Percentiles rank a stretch among this genome's conserved stretches.
phyloP scores from a whole-genome alignment of 1,139 yeast genomes.

The Magnusiomyces tetraspermus region DNA sequence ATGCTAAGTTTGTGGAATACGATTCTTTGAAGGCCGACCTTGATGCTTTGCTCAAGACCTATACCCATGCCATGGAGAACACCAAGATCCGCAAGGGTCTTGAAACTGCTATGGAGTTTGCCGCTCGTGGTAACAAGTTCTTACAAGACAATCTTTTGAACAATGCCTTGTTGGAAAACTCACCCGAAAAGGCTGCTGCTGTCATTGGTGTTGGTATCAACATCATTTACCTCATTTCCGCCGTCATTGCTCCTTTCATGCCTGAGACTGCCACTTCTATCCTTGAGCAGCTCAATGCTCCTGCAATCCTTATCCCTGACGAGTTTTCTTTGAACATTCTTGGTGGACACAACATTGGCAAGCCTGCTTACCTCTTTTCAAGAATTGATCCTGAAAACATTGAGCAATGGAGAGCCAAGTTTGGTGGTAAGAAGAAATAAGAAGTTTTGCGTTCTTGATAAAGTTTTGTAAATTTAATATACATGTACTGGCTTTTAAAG shows the following conservation, averaged over 20 bases:
- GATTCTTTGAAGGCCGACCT: constrained; percentile 47
- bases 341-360: constrained; percentile 81
- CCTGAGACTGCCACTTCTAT: constrained; percentile 73
- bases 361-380: constrained; percentile 82
- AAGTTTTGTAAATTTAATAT: too few relatives aligned
- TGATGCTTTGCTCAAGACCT: constrained; percentile 49
- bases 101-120: constrained; percentile 81
- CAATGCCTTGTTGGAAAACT: constrained; percentile 66
- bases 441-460: too few relatives aligned
- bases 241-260: constrained; percentile 78
- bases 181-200: constrained; percentile 79
- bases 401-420: constrained; percentile 76
- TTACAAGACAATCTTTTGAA: constrained; percentile 93
- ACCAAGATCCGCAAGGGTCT: constrained; percentile 72
- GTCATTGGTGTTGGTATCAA: constrained; percentile 89
- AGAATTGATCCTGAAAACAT: constrained; percentile 87
- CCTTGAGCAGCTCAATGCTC: constrained; percentile 71
- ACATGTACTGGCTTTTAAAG: too few relatives aligned
- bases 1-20: constrained; percentile 35
- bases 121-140: constrained; percentile 89
- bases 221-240: constrained; percentile 71
- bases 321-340: constrained; percentile 57
- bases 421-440: constrained; percentile 48
- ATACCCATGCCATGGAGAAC: constrained; percentile 65
- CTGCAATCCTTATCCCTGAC: constrained; percentile 68